Base-by-base conservation (phyloP, 2,329 filamentous ascomycete species). In the Amphichorda felina region DNA sequence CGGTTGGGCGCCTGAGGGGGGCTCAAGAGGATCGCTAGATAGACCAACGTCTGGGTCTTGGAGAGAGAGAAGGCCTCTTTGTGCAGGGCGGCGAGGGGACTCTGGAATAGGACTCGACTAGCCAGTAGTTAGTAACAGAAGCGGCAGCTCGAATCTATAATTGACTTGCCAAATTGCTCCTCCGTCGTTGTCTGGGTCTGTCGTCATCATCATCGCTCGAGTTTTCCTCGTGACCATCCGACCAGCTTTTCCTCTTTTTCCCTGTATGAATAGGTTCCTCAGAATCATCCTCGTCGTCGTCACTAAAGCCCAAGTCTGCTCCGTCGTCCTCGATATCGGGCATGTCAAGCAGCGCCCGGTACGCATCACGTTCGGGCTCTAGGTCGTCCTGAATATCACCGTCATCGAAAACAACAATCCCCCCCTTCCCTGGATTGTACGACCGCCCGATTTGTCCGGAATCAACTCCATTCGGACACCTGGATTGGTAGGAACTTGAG, bases 351-450 rank as follows among this genome's bases (percentile, higher is more conserved):
- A 96, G 63, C n/a, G 81, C 80, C 43, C 83, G 73, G 51, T 93
- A 96, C 27, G 91, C 88, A 40, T 85, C 78, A 45, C 76, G 72
- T 57, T 96, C 87, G 1, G 63, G 63, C 10, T 57, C 59, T 24
- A 98, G 63, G 24, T 88, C 83, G 45, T 89, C 82, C 45, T 89
- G 82, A 34, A 98, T 88, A 54, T 98, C 91, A 2, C 89, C 91
- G 51, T 96, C 91, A 50, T 96, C 91, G 54, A 91, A 94, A 2
- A 95, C 87, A 41, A 98, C 75, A 29, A 98, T 82, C 0, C 91
- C 91, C 14, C 89, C 89, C 50, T 72, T 81, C 21, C 85, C 82
- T 5, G 83, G 76, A 43, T 74, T 79, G 53, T 93, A 95, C 1
- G 69, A 63, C 11, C 75, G 71, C 18, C 73, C 68, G 34, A 96